Percentiles rank a stretch among this genome's conserved stretches.
Evolutionary conservation across 768 basidiomycete species (phyloP).

Genomic region (Boletus vinaceobasis): DNA sequence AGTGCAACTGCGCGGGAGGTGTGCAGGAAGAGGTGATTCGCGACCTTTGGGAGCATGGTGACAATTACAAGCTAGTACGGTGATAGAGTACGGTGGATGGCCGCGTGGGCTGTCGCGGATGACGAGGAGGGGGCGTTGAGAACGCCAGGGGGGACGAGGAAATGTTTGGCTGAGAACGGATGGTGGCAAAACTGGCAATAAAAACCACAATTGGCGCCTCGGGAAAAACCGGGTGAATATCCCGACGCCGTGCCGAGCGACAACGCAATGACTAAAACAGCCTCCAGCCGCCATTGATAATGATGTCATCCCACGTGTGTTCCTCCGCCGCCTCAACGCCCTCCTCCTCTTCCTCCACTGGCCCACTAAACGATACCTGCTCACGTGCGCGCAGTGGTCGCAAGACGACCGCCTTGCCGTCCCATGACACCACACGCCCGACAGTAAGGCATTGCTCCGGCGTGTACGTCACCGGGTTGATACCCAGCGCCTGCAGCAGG

Average conservation of each 20-base stretch:
- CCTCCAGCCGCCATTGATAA: slow-evolving; percentile 31
- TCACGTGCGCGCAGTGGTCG: slow-evolving; percentile 15
- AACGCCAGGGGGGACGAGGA: neutral
- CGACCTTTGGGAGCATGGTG: slow-evolving; percentile 79
- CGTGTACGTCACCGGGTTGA: slow-evolving; percentile 56
- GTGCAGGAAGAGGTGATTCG: slow-evolving; percentile 72
- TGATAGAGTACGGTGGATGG: neutral
- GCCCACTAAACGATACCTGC: slow-evolving; percentile 29
- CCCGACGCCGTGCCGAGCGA: slow-evolving; percentile 7
- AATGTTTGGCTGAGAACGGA: neutral
- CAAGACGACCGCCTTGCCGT: slow-evolving; percentile 10
- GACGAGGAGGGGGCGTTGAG: neutral
- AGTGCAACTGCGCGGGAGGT: slow-evolving; percentile 73
- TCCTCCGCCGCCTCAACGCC: slow-evolving; percentile 5
- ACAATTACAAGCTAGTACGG: slow-evolving; percentile 6
- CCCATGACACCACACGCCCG: slow-evolving; percentile 35
- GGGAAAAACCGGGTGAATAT: slow-evolving; percentile 19
- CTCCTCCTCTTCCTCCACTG: slow-evolving; percentile 21
- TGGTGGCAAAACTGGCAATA: neutral
- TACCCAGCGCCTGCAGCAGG: slow-evolving; percentile 46
- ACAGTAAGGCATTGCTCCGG: slow-evolving; percentile 56
- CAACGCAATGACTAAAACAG: slow-evolving; percentile 12
- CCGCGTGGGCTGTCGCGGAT: neutral
- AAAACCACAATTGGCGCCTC: slow-evolving; percentile 16
- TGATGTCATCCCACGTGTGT: slow-evolving; percentile 30